Conservation (phyloP, 1,284 basidiomycete species). For the Ustilago crameri region DNA sequence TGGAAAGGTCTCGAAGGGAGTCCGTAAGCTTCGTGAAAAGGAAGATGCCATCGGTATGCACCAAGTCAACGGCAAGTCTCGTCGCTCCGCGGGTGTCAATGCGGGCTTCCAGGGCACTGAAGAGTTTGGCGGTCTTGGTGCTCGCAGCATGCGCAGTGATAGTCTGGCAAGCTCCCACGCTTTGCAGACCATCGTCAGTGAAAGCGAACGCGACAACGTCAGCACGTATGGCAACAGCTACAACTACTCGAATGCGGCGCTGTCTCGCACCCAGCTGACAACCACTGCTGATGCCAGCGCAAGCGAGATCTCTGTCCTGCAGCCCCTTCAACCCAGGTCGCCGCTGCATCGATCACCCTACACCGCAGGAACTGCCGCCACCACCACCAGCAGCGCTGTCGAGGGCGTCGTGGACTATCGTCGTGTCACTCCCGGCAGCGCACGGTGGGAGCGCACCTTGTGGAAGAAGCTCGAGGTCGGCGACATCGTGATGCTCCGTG, state of each 20-base stretch:
- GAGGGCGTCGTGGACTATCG: slow-evolving; percentile 76
- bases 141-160: slow-evolving; percentile 46
- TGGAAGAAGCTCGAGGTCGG: slow-evolving; percentile 99
- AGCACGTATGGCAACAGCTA: slow-evolving; percentile 28
- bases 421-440: slow-evolving; percentile 76
- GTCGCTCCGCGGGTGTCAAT: slow-evolving; percentile 70
- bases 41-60: slow-evolving; percentile 74
- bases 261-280: slow-evolving; percentile 5
- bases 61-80: slow-evolving; percentile 64
- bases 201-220: slow-evolving; percentile 49
- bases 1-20: slow-evolving; percentile 79
- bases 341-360: slow-evolving; percentile 22
- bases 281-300: slow-evolving; percentile 19
- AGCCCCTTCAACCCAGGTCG: slow-evolving; percentile 22
- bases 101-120: slow-evolving; percentile 36
- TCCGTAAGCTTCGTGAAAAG: slow-evolving; percentile 82
- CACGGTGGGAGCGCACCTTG: slow-evolving; percentile 90
- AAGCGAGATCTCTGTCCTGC: slow-evolving; percentile 32
- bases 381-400: slow-evolving; percentile 12
- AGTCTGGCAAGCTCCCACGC: slow-evolving; percentile 45
- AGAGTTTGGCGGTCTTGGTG: slow-evolving; percentile 21
- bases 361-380: slow-evolving; percentile 19
- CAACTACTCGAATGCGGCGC: slow-evolving; percentile 24
- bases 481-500: slow-evolving; percentile 88
- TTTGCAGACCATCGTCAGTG: slow-evolving; percentile 57